These are phyloP conservation scores for Aquilaria sinensis DNA, from an alignment of 345 rosid genomes.

Conservation along the genomic window DNA sequence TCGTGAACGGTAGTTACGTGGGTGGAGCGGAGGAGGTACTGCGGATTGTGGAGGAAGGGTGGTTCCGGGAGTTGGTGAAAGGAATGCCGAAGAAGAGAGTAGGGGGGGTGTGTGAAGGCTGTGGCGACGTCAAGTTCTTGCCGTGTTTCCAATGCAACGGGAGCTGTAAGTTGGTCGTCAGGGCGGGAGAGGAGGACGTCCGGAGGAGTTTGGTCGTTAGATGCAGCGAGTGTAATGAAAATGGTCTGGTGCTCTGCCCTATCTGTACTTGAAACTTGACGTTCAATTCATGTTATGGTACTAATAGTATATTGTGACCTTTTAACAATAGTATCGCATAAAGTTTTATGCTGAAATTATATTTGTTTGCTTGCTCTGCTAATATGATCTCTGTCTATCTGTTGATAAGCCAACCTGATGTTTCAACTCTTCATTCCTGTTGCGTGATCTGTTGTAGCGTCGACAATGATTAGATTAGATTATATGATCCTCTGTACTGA, in stretches of 20 bases:
- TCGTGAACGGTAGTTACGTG: conserved; percentile 69
- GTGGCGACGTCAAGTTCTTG: conserved; percentile 66
- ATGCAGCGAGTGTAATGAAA: conserved; percentile 80
- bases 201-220: conserved; percentile 39
- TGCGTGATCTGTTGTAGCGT: too few relatives aligned
- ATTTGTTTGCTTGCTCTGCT: too few relatives aligned
- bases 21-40: conserved; percentile 86
- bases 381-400: too few relatives aligned
- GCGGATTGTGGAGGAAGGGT: conserved; percentile 59
- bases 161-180: conserved; percentile 50
- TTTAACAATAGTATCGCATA: neutral
- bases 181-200: conserved; percentile 14
- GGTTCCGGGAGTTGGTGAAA: conserved; percentile 42
- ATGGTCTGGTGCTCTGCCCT: conserved; percentile 81
- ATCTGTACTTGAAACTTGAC: conserved; percentile 50
- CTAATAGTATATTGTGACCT: too few relatives aligned
- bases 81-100: conserved; percentile 45
- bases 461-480: too few relatives aligned
- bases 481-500: too few relatives aligned
- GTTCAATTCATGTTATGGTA: too few relatives aligned
- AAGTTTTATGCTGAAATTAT: neutral
- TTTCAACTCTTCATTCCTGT: too few relatives aligned
- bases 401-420: too few relatives aligned
- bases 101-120: conserved; percentile 47
- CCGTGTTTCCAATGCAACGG: conserved; percentile 79